Evolutionary conservation across 495 filamentous ascomycete species (phyloP).

Genomic region (Neurospora tetraspora): DNA sequence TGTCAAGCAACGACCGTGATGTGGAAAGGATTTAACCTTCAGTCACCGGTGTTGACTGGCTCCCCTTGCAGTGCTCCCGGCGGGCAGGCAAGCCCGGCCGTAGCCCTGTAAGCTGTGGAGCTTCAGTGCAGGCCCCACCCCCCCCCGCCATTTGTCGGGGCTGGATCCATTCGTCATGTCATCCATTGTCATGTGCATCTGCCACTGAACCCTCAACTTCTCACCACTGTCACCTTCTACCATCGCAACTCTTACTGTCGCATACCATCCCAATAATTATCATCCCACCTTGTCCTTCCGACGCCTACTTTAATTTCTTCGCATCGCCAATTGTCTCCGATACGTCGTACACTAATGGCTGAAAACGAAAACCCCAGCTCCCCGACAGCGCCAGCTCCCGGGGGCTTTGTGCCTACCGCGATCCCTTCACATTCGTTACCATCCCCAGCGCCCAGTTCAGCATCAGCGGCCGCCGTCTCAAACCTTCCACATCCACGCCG

Average conservation of each 20-base stretch:
- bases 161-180: neutral
- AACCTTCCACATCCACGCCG: constrained; percentile 54
- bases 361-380: constrained; percentile 10
- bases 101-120: neutral
- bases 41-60: no score
- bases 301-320: neutral
- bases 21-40: no score
- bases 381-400: constrained; percentile 9
- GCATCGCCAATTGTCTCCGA: neutral
- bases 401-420: constrained; percentile 39
- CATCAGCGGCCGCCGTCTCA: constrained; percentile 29
- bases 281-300: no score
- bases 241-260: neutral
- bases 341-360: constrained; percentile 19
- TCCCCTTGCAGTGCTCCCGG: neutral
- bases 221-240: neutral
- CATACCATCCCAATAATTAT: neutral
- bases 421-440: constrained; percentile 23
- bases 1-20: no score
- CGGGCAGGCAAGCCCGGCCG: no score
- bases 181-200: neutral
- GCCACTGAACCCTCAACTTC: neutral
- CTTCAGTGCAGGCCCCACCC: neutral
- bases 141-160: neutral
- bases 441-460: constrained; percentile 45